Evolutionary conservation across 768 basidiomycete species (phyloP), one percentile per base, ranked within the genome.

Genomic region (Trametes cubensis): DNA sequence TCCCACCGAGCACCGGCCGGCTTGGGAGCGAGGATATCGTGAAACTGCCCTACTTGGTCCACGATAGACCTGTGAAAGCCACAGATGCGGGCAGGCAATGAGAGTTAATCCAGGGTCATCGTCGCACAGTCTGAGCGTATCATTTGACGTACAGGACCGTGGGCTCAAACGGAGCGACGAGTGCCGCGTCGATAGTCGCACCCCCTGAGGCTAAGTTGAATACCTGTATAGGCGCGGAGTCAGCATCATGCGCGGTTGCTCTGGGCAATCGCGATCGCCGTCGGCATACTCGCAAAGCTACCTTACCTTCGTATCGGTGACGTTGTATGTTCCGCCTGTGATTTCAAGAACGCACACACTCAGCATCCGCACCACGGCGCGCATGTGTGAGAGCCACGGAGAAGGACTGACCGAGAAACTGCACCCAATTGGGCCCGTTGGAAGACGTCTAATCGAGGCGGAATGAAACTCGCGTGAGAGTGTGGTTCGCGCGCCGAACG

Each of bases 391-490:
- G 60, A 65, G 28, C 14, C 28, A 50, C 49, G 34, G 20, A 23
- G 21, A 40, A 41, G 34, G 25, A 61, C 75, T 63, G 58, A 85
- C 85, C 76, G 56, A 85, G 75, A 65, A 75, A 80, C 59, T 81
- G 70, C 6, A 85, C 84, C 85, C 85, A 88, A 69, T 85, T 87
- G 0, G 79, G 85, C 18, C 86, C 85, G 68, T 86, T 84, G 17
- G 83, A 84, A 7, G 83, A 83, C 10, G 81, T 82, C 84, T 87
- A 47, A 0, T 26, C 50, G 30, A 30, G 53, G 52, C 48, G 55
- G 40, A 30, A 49, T 44, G 41, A 47, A 57, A 23, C 39, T n/a
- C n/a, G 51, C 45, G 63, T 60, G 66, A 60, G 44, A 58, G 58
- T 14, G 23, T n/a, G 47, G 20, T 20, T 11, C 56, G 38, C 28